phyloP scores from a whole-genome alignment of 2,329 filamentous ascomycete genomes.

The Chaetomiaceae sp. region DNA sequence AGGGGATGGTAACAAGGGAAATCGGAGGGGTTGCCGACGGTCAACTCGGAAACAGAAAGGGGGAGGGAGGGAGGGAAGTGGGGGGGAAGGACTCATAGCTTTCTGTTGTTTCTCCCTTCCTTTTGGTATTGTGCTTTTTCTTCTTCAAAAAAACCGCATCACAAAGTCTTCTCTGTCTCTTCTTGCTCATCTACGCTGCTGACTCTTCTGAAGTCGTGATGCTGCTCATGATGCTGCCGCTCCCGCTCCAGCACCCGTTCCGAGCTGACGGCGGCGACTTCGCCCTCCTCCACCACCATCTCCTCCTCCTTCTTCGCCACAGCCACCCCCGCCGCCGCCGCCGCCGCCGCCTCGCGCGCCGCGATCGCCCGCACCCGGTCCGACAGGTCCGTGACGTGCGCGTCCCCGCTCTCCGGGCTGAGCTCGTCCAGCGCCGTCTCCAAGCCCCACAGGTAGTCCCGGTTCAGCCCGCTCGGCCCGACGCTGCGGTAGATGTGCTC shows the following conservation, averaged over 20 bases:
- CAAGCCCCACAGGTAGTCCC: constrained; percentile 79
- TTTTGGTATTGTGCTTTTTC: constrained; percentile 7
- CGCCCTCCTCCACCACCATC: no score
- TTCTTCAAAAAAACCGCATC: constrained; percentile 14
- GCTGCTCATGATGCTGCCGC: constrained; percentile 16
- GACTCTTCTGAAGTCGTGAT: constrained; percentile 39
- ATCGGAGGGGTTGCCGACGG: not conserved
- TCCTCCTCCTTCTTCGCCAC: no score
- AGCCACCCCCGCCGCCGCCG: not conserved
- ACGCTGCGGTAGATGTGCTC: constrained; percentile 70
- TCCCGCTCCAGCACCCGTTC: constrained; percentile 14
- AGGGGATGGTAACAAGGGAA: no score
- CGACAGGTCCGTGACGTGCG: constrained; percentile 79
- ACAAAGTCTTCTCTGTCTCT: constrained; percentile 48
- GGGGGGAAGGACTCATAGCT: constrained; percentile 12
- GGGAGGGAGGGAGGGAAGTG: not conserved
- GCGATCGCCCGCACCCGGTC: constrained; percentile 60
- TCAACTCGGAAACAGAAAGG: not conserved
- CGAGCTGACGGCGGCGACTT: constrained; percentile 18
- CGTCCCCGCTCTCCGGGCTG: constrained; percentile 71
- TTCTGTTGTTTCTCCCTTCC: constrained; percentile 5
- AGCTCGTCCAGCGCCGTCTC: constrained; percentile 70
- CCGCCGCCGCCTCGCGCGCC: constrained; percentile 9
- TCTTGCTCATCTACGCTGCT: constrained; percentile 55
- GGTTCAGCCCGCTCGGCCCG: constrained; percentile 85